These are phyloP conservation scores for Aspergillus sp. DNA, from an alignment of 2,329 filamentous ascomycete species.

Conservation along the genomic window DNA sequence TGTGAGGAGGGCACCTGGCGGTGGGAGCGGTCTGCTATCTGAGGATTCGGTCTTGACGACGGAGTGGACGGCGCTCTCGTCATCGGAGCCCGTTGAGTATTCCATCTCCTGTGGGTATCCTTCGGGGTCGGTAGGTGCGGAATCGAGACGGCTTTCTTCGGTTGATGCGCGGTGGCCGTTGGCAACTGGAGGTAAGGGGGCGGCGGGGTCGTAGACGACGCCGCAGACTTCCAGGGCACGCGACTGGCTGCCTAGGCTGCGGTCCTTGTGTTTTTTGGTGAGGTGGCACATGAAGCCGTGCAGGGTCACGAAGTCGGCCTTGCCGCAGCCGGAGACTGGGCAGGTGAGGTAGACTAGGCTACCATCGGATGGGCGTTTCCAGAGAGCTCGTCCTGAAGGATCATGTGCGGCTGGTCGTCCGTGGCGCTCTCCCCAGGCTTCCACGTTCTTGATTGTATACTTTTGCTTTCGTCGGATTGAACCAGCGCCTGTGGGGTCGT, in stretches of 20 bases:
- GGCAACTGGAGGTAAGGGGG: slow-evolving; percentile 35
- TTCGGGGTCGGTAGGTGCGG: slow-evolving; percentile 29
- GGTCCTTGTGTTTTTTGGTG: slow-evolving; percentile 44
- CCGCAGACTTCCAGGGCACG: slow-evolving; percentile 41
- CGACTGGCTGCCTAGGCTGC: slow-evolving; percentile 41
- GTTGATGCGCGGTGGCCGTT: slow-evolving; percentile 34
- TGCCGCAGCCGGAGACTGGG: slow-evolving; percentile 38
- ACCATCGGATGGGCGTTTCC: slow-evolving; percentile 42
- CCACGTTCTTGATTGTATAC: slow-evolving; percentile 44
- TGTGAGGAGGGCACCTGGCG: slow-evolving; percentile 14
- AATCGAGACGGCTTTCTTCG: slow-evolving; percentile 35
- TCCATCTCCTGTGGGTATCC: slow-evolving; percentile 32
- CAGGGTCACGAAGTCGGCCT: slow-evolving; percentile 42
- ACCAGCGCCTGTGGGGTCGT: slow-evolving; percentile 26
- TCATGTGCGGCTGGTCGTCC: slow-evolving; percentile 43
- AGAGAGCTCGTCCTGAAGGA: slow-evolving; percentile 37
- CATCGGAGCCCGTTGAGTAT: slow-evolving; percentile 31
- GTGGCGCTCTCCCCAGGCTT: slow-evolving; percentile 43
- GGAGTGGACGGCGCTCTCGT: slow-evolving; percentile 22
- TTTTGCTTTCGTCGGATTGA: slow-evolving; percentile 41
- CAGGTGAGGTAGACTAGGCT: slow-evolving; percentile 41
- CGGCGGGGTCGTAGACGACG: slow-evolving; percentile 38
- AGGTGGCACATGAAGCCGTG: slow-evolving; percentile 45
- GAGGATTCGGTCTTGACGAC: slow-evolving; percentile 32
- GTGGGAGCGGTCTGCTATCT: slow-evolving; percentile 22